Percentiles rank a stretch among this genome's conserved stretches.
Evolutionary conservation across 164 flowering plant species (phyloP).

Genomic region (Vitis rotundifolia): DNA sequence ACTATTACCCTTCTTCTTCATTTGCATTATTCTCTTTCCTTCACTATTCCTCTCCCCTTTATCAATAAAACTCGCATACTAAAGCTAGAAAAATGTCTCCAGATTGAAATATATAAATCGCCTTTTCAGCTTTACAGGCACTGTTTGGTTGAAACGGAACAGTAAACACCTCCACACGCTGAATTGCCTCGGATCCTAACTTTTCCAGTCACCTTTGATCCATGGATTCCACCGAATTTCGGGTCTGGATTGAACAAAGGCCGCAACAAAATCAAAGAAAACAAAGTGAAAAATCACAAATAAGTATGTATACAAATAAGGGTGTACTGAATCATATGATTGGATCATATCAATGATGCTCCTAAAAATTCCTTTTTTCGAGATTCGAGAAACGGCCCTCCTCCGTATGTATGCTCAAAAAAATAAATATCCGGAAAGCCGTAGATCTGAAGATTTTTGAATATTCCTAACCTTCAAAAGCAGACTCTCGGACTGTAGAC

Average conservation of each 20-base stretch:
- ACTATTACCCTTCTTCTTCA: conserved; percentile 36
- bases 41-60: conserved; percentile 29
- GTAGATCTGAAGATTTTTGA: too few relatives aligned
- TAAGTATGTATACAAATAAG: too few relatives aligned
- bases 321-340: too few relatives aligned
- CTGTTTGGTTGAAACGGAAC: conserved; percentile 40
- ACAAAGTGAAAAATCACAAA: not conserved
- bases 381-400: not conserved
- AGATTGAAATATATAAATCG: too few relatives aligned
- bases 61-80: conserved; percentile 49
- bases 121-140: conserved; percentile 18
- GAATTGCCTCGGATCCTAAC: conserved; percentile 46
- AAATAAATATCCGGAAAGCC: too few relatives aligned
- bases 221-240: not conserved
- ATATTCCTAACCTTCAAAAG: too few relatives aligned
- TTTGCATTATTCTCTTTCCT: conserved; percentile 11
- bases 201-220: conserved; percentile 13
- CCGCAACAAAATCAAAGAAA: not conserved
- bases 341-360: too few relatives aligned
- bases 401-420: conserved; percentile 6
- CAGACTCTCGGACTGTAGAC: too few relatives aligned
- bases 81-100: conserved; percentile 16
- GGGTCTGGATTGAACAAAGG: not conserved
- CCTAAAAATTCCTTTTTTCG: too few relatives aligned
- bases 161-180: conserved; percentile 7